A percentile compares a stretch with the other conserved stretches of the same genome.
These are phyloP conservation scores for Aspergillus incahuasiensis DNA, from an alignment of 495 filamentous ascomycete genomes.

Conservation along the genomic window DNA sequence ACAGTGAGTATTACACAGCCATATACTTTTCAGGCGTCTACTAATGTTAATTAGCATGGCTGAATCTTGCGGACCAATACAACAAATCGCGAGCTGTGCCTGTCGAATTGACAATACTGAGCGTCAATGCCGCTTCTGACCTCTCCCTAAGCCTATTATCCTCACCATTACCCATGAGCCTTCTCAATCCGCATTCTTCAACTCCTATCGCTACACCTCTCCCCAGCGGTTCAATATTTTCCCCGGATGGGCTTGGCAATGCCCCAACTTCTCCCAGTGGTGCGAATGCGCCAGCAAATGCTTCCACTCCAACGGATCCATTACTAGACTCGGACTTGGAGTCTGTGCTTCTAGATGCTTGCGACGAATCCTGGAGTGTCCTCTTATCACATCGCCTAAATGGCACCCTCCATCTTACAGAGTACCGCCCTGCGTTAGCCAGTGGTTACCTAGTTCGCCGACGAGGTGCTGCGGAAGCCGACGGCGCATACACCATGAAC, in stretches of 20 bases:
- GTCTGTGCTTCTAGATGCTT: slow-evolving; percentile 67
- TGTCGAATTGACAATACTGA: slow-evolving; percentile 54
- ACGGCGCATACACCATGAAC: slow-evolving; percentile 58
- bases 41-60: slow-evolving; percentile 37
- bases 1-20: slow-evolving; percentile 33
- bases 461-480: slow-evolving; percentile 54
- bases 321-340: slow-evolving; percentile 62
- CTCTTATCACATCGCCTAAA: slow-evolving; percentile 68
- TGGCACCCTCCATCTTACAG: slow-evolving; percentile 57
- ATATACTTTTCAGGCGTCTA: neutral
- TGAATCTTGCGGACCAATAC: slow-evolving; percentile 38
- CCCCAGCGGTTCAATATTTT: slow-evolving; percentile 39
- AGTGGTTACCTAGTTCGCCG: slow-evolving; percentile 78
- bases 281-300: slow-evolving; percentile 30
- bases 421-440: slow-evolving; percentile 59
- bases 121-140: slow-evolving; percentile 61
- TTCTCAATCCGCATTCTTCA: slow-evolving; percentile 34
- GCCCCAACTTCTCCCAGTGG: slow-evolving; percentile 32
- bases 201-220: slow-evolving; percentile 45
- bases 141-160: slow-evolving; percentile 49
- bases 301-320: slow-evolving; percentile 54
- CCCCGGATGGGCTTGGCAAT: slow-evolving; percentile 39
- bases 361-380: slow-evolving; percentile 78
- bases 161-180: slow-evolving; percentile 26
- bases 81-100: slow-evolving; percentile 44